Base-by-base conservation (phyloP, 164 flowering plant genomes). In the Paratinospora sagittata region DNA sequence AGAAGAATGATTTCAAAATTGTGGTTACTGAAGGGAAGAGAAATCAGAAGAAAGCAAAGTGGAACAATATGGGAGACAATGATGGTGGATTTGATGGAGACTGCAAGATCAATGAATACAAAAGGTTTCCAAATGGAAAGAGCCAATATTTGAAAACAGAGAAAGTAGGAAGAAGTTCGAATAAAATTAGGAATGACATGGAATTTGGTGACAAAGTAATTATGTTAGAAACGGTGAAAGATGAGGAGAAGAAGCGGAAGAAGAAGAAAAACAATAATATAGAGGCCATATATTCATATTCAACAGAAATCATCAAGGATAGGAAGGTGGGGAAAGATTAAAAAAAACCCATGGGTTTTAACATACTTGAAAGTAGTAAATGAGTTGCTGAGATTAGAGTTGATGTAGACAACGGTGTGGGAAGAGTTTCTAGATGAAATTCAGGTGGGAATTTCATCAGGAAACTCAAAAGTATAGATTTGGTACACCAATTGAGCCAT, bases 191-290 rank as follows among this genome's bases (percentile, higher is more conserved):
- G 24, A 5, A 27, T 72, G 70, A 30, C 27, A 34, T 26, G 26
- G 21, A 72, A 19, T n/a, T 66, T 16, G 66, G 23, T 9, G n/a
- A 12, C 11, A 55, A n/a, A 33, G 60, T n/a, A n/a, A n/a, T 19
- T 52, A 52, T 14, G 21, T 52, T 19, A 2, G 7, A 14, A 52
- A 52, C 14, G 19, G 55, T 19, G 21, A n/a, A 6, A n/a, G 19
- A 52, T 2, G 4, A n/a, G 21, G 45, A 71, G 61, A 70, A 70
- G 76, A 66, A 78, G 45, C 41, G 68, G 49, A 72, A 69, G 71
- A 72, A 78, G 60, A 75, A 66, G 47, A 58, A 23, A 27, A 63
- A 71, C 16, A 66, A 69, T n/a, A 26, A 26, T n/a, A 67, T 58
- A n/a, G 55, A 66, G 19, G 11, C 24, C 8, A 21, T 65, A 43